A percentile compares a stretch with the other conserved stretches of the same genome.
Evolutionary conservation across 305 asterid genomes (phyloP).

Genomic region (Fraxinus baroniana): DNA sequence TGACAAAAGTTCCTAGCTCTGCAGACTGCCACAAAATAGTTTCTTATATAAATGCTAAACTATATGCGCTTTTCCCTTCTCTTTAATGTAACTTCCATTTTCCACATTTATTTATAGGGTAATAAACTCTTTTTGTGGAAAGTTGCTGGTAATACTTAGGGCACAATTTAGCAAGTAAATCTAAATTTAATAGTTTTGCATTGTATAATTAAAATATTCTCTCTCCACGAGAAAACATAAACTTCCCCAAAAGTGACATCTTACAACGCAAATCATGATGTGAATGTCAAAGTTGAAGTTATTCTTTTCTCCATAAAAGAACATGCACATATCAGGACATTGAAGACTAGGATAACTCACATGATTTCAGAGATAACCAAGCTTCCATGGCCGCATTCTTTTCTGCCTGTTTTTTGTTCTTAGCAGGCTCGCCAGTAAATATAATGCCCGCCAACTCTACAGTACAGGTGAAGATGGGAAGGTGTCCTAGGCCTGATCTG

Average conservation of each 20-base stretch:
- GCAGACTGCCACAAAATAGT: background rate
- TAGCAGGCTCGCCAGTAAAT: constrained; percentile 56
- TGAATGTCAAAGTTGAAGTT: background rate
- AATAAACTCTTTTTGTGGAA: background rate
- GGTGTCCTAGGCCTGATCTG: constrained; percentile 55
- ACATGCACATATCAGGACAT: constrained; percentile 16
- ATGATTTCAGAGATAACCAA: constrained; percentile 53
- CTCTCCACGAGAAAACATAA: background rate
- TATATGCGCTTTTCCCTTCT: background rate
- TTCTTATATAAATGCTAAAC: background rate
- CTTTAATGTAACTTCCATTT: background rate
- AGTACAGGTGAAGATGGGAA: constrained; percentile 51
- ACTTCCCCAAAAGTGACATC: background rate
- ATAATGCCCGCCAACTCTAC: constrained; percentile 52
- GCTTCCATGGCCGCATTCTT: constrained; percentile 63
- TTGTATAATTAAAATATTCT: background rate
- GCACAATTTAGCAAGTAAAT: background rate
- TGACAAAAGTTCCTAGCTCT: background rate
- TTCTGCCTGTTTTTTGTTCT: constrained; percentile 60
- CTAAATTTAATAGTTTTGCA: background rate
- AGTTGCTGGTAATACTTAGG: background rate
- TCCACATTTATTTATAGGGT: background rate
- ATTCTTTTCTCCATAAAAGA: constrained; percentile 2
- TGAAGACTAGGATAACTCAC: constrained; percentile 31
- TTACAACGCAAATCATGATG: background rate